Evolutionary conservation across 148 eudicot genomes (phyloP).

Genomic region (Silene conica): DNA sequence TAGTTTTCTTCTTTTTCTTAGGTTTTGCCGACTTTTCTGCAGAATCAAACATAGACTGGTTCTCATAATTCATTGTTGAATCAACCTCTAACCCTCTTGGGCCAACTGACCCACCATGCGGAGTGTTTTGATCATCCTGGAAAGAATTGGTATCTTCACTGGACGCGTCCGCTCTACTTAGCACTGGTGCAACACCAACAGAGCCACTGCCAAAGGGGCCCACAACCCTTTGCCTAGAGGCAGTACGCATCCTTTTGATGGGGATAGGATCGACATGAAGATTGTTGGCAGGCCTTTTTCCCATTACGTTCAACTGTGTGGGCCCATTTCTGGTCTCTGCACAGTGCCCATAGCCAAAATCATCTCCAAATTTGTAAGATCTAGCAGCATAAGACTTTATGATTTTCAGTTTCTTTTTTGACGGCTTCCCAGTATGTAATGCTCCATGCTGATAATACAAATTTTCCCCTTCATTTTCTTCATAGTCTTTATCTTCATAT

Average conservation of each 20-base stretch:
- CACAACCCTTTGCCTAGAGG: conserved; percentile 75
- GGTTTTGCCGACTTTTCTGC: conserved; percentile 53
- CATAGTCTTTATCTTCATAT: conserved; percentile 51
- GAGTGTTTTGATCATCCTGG: conserved; percentile 77
- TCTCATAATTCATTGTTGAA: conserved; percentile 60
- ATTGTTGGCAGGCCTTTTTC: conserved; percentile 59
- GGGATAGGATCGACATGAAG: conserved; percentile 60
- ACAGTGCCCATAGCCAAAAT: conserved; percentile 40
- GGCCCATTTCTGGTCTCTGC: conserved; percentile 49
- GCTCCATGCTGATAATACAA: conserved; percentile 43
- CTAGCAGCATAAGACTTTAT: conserved; percentile 40
- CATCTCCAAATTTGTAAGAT: conserved; percentile 51
- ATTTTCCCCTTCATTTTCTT: conserved; percentile 72
- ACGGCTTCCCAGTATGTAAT: conserved; percentile 41
- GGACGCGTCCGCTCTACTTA: conserved; percentile 64
- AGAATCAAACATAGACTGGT: conserved; percentile 55
- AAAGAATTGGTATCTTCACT: conserved; percentile 87
- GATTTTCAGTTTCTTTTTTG: conserved; percentile 60
- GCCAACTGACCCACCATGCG: conserved; percentile 48
- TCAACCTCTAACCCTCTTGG: conserved; percentile 68
- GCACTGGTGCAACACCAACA: conserved; percentile 47
- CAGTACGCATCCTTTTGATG: conserved; percentile 79
- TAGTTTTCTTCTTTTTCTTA: conserved; percentile 77
- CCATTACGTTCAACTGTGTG: conserved; percentile 38
- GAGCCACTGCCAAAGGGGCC: conserved; percentile 55